Base-by-base conservation (phyloP, 192 early-diverging fungal genomes). In the Phycomyces blakesleeanus region DNA sequence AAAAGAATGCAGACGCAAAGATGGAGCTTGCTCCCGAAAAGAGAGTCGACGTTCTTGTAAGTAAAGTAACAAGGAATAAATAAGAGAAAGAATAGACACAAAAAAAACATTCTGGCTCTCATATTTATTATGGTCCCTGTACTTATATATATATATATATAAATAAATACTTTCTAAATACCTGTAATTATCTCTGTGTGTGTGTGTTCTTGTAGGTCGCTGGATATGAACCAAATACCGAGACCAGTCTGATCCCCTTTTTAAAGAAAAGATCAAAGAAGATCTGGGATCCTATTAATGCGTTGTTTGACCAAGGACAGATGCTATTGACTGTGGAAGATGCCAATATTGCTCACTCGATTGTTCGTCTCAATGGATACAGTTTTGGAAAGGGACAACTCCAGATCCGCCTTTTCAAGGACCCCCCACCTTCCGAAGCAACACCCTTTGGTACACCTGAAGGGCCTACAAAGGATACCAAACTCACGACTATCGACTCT, bases 241-340 rank as follows among this genome's bases (percentile, higher is more conserved):
- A 67, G 18, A 34, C 39, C 14, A 51, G 50, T 27, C 25, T 73
- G n/a, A 26, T 73, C 10, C 65, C 59, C 11, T 73, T 54, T 26
- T 24, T 73, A 12, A 58, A 67, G 20, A 42, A 47, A 22, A 73
- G 67, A 38, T 67, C 64, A 14, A 73, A 73, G 49, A 61, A 63
- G 27, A 18, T 61, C 22, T 73, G 71, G 71, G 51, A 66, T 16
- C 71, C 71, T 37, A 41, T 73, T 12, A 54, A 63, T 37, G 59
- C 54, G 16, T 50, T 50, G 37, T 26, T 38, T 20, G 42, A 57
- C 2, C 44, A 40, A 40, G 57, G 58, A 20, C 12, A 26, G 22
- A 63, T 59, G 71, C 12, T 41, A 2, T 42, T 59, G n/a, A 62
- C 49, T 18, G 54, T 73, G 12, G 29, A 63, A 18, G 71, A 63